These are phyloP conservation scores for Elongisporangium prolatum DNA, from an alignment of 352 stramenopile species.

Conservation along the genomic window DNA sequence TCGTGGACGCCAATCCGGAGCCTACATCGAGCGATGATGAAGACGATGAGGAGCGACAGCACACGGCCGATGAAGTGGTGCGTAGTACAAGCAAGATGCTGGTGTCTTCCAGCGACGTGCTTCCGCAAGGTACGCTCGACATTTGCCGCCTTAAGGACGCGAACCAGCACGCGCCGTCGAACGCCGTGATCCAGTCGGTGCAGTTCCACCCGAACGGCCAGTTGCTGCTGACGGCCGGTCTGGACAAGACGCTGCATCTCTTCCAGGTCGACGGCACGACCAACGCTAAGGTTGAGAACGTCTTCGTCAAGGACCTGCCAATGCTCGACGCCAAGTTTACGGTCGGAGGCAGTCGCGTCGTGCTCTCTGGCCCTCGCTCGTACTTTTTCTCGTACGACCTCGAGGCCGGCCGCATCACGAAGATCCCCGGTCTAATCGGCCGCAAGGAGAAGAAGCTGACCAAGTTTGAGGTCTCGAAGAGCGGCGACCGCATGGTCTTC, in stretches of 20 bases:
- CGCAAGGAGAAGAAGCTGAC: conserved; percentile 91
- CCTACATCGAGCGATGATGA: conserved; percentile 38
- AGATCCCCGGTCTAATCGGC: conserved; percentile 86
- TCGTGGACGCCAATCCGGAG: conserved; percentile 26
- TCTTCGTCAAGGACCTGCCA: conserved; percentile 89
- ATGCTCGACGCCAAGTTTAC: conserved; percentile 87
- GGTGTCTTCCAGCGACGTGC: conserved; percentile 37
- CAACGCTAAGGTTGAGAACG: conserved; percentile 87
- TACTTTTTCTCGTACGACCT: conserved; percentile 98
- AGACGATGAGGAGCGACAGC: conserved; percentile 53
- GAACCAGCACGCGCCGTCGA: conserved; percentile 86
- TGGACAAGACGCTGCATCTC: conserved; percentile 92
- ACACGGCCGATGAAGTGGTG: conserved; percentile 32
- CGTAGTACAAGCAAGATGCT: conserved; percentile 59
- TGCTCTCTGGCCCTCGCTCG: conserved; percentile 90
- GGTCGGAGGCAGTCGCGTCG: conserved; percentile 65
- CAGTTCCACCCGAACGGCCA: conserved; percentile 89
- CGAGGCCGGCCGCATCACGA: conserved; percentile 86
- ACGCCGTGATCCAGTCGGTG: conserved; percentile 83
- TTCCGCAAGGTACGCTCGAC: conserved; percentile 59
- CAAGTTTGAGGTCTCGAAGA: conserved; percentile 86
- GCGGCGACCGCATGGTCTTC: conserved; percentile 91
- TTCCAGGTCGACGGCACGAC: conserved; percentile 90
- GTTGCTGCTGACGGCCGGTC: conserved; percentile 83
- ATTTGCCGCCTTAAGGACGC: conserved; percentile 87